These are phyloP conservation scores for Cryphonectria parasitica DNA, from an alignment of 2,329 filamentous ascomycete genomes.

Conservation along the genomic window DNA sequence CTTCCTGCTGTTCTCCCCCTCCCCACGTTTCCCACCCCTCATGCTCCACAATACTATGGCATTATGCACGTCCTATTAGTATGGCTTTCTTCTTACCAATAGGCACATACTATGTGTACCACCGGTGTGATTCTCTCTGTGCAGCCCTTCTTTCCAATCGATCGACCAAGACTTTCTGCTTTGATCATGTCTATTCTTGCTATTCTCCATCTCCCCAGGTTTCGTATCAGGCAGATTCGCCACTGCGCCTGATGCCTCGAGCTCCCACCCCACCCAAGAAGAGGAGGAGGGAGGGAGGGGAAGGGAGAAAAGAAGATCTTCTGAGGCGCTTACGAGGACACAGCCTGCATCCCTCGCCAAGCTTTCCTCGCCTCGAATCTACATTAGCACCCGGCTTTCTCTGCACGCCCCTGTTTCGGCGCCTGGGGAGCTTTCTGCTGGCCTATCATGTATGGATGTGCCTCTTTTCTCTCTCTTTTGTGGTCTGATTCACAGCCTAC, in stretches of 20 bases:
- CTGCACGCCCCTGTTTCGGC: background rate
- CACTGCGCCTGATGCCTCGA: background rate
- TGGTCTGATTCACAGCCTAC: background rate
- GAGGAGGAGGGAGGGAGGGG: background rate
- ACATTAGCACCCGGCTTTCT: background rate
- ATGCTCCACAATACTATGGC: too few species aligned
- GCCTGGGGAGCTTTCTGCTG: background rate
- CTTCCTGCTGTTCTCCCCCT: background rate
- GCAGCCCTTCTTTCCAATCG: too few species aligned
- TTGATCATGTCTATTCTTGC: too few species aligned
- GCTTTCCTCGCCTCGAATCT: background rate
- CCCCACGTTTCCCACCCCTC: background rate
- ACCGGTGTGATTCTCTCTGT: background rate
- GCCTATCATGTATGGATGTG: background rate
- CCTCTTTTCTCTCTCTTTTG: background rate
- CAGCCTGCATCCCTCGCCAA: background rate
- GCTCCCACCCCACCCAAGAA: background rate
- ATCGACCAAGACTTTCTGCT: too few species aligned
- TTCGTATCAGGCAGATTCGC: background rate
- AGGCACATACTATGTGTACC: background rate
- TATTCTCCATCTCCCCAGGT: too few species aligned
- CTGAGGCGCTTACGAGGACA: background rate
- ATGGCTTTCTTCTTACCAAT: background rate
- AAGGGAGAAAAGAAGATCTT: too few species aligned
- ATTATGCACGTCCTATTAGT: background rate